Base-by-base conservation (phyloP, 345 rosid genomes). In the Pugionium cornutum region DNA sequence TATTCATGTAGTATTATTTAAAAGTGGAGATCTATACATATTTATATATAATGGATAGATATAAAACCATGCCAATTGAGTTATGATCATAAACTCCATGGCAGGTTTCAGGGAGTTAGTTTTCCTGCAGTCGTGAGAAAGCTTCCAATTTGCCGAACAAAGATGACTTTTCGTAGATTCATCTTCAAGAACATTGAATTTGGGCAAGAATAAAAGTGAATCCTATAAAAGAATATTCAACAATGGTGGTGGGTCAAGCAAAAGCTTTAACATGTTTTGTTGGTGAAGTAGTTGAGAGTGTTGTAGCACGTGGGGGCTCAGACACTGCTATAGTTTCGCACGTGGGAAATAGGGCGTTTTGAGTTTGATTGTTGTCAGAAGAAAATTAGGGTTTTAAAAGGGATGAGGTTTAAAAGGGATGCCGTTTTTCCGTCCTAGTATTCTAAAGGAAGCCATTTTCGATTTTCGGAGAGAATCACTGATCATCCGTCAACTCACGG, bases 271-370 rank as follows among this genome's bases (percentile, higher is more conserved):
- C 1, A 29, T 29, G 40, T 8, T 68, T 50, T 7, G 58, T 63
- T 58, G 65, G 72, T 50, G 45, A 60, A 42, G 74, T 69, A 51
- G 74, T 61, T 69, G 74, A 60, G 52, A 18, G 18, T 68, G 32
- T 4, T 10, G 43, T 7, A 52, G 53, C 67, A 69, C 67, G 67
- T 69, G 74, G 50, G 40, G 1, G 57, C 26, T 54, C 46, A 9
- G 3, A 54, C 49, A 10, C 25, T 31, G 40, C 33, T 54, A 34
- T n/a, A 28, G 34, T 41, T 33, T n/a, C 18, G 62, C 74, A 60
- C 74, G 74, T 61, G 67, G 54, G 55, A 69, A 61, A 61, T 68
- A 34, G 50, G 49, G 43, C 42, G 57, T 39, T 59, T 60, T 18
- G 32, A 46, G 28, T 39, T 46, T 48, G 34, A 46, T 36, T 48